Conservation (phyloP, 1,284 basidiomycete genomes). For the Somion occarium region DNA sequence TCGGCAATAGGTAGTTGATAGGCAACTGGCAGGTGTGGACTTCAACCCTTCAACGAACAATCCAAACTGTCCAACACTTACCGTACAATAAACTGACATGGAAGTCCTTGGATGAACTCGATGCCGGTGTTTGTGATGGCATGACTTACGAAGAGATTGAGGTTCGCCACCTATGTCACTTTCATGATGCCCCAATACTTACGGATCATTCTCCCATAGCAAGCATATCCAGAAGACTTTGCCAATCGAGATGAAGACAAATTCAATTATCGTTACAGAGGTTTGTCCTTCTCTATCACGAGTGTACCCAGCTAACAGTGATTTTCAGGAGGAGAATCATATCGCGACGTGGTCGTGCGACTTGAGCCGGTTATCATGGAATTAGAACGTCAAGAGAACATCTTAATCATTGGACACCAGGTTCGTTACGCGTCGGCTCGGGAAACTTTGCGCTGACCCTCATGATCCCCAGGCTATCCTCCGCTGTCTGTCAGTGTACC, state of each 20-base stretch:
- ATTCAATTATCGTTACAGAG: conserved; percentile 97
- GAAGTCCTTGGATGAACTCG: conserved; percentile 98
- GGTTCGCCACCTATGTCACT: conserved; percentile 37
- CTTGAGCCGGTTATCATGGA: conserved; percentile 99
- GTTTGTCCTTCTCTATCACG: conserved; percentile 27
- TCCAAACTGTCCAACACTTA: conserved; percentile 83
- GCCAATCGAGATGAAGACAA: conserved; percentile 99
- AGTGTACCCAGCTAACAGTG: conserved; percentile 18
- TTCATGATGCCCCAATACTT: not conserved
- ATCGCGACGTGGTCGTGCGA: conserved; percentile 92
- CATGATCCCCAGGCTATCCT: conserved; percentile 65
- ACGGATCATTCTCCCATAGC: conserved; percentile 36
- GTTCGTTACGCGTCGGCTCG: conserved; percentile 34
- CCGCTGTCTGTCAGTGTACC: conserved; percentile 69
- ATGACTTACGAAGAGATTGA: conserved; percentile 99
- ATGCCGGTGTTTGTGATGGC: conserved; percentile 98
- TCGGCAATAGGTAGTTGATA: too few relatives aligned
- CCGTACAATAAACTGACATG: conserved; percentile 94
- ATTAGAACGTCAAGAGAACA: conserved; percentile 95
- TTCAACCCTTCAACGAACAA: conserved; percentile 89
- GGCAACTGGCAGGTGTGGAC: conserved; percentile 97
- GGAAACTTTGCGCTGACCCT: not conserved
- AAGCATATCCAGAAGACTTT: conserved; percentile 96
- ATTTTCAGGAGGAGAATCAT: conserved; percentile 77
- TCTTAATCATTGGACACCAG: conserved; percentile 96